A percentile compares a stretch with the other conserved stretches of the same genome.
Evolutionary conservation across 1,284 basidiomycete genomes (phyloP).

Genomic region (Moesziomyces aphidis): DNA sequence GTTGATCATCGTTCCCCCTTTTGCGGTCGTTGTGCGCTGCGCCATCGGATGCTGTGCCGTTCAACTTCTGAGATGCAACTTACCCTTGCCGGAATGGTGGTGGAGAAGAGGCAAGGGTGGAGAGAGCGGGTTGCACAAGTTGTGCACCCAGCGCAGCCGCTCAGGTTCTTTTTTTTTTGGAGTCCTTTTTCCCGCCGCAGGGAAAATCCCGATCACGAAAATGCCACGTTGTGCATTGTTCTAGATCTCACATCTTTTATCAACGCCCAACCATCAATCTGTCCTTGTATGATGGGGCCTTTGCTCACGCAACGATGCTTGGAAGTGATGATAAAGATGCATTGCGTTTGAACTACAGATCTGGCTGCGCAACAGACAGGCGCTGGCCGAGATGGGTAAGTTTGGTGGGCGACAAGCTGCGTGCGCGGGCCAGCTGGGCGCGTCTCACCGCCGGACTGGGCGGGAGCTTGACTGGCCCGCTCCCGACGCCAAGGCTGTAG

Average conservation of each 20-base stretch:
- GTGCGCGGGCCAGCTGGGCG: slow-evolving; percentile 39
- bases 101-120: slow-evolving; percentile 10
- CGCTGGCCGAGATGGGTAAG: neutral
- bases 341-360: neutral
- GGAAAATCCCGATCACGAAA: too few species aligned
- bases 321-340: neutral
- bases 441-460: slow-evolving; percentile 43
- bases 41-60: neutral
- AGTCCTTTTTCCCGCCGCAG: too few species aligned
- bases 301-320: neutral
- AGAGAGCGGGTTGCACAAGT: too few species aligned
- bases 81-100: slow-evolving; percentile 11
- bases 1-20: slow-evolving; percentile 36
- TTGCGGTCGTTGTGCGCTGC: neutral
- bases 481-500: neutral
- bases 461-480: slow-evolving; percentile 19
- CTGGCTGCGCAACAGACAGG: neutral
- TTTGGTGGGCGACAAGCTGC: slow-evolving; percentile 23
- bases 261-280: too few species aligned
- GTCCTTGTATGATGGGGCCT: neutral
- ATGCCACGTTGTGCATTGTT: too few species aligned
- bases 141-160: too few species aligned
- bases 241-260: too few species aligned
- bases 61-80: neutral
- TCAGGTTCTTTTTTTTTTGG: too few species aligned